These are phyloP conservation scores for Aspergillus steynii DNA, from an alignment of 495 filamentous ascomycete species.

Conservation along the genomic window DNA sequence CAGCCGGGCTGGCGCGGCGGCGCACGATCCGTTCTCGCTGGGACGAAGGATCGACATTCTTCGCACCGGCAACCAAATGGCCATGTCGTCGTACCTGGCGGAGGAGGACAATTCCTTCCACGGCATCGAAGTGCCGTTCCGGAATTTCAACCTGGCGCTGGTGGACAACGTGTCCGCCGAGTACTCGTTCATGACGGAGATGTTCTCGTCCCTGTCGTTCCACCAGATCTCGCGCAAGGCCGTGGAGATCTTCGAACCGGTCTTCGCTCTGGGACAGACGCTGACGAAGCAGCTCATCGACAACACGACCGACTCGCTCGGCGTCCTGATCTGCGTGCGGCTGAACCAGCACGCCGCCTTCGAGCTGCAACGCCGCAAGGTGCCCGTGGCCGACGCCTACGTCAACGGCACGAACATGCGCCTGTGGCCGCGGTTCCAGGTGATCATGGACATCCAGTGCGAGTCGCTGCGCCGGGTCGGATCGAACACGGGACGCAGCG, in stretches of 20 bases:
- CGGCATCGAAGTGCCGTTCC: constrained; percentile 86
- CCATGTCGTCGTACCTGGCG: constrained; percentile 77
- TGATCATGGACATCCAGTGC: constrained; percentile 88
- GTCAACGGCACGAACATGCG: constrained; percentile 95
- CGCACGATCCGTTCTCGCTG: constrained; percentile 85
- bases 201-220: constrained; percentile 70
- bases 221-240: constrained; percentile 65
- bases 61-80: constrained; percentile 65
- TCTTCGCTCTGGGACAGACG: constrained; percentile 74
- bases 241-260: constrained; percentile 77
- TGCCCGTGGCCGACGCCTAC: constrained; percentile 86
- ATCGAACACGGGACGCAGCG: constrained; percentile 50
- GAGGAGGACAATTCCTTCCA: constrained; percentile 85
- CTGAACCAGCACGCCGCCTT: constrained; percentile 92
- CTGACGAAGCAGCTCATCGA: constrained; percentile 77
- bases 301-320: constrained; percentile 77
- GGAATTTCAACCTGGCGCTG: constrained; percentile 90
- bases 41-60: constrained; percentile 82
- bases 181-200: constrained; percentile 87
- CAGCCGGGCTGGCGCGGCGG: constrained; percentile 52
- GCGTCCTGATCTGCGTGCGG: constrained; percentile 85
- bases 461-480: constrained; percentile 72
- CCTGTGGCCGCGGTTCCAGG: constrained; percentile 93
- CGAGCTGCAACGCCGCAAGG: constrained; percentile 84
- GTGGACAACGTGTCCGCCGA: constrained; percentile 94